Evolutionary conservation across 129 eudicot genomes (phyloP), one percentile per base, ranked within the genome.

Genomic region (Rutidosis leptorrhynchoides): DNA sequence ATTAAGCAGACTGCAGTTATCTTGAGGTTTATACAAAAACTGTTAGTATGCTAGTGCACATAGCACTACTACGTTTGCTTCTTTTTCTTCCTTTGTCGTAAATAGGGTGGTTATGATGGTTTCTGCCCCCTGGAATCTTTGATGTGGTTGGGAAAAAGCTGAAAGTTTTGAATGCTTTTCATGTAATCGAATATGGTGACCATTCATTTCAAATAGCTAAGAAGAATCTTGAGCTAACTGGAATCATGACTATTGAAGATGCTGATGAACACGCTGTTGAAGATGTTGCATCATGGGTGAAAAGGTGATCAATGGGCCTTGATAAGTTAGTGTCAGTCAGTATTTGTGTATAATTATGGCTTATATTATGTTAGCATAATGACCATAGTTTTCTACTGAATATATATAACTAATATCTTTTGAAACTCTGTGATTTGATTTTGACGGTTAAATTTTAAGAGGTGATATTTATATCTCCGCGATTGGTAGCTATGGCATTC

Each of bases 201-300:
- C 97, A 91, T 72, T 91, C 97, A 1, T 91, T 91, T 73, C 85
- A 91, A 79, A 79, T 91, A 77, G 81, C 78, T 9, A 83, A 91
- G 81, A 91, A 87, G 76, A 84, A 91, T 75, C 80, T 84, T 45
- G 82, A 77, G n/a, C 65, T 43, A 17, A 58, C 68, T 4, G 93
- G 82, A 62, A 62, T n/a, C n/a, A n/a, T 81, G 71, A 87, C 80
- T 73, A 88, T 65, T 79, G 83, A 83, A 69, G 78, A 77, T 78
- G 86, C 88, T 20, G 97, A 91, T 66, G 77, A 64, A 24, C 46
- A 42, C 48, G 96, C 94, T 62, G 86, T 65, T 45, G 70, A 79
- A 67, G 89, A 96, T 55, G 69, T 91, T 45, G 82, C 93, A 24
- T 56, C 58, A 64, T 65, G 30, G 23, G 60, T 68, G 71, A 71